Evolutionary conservation across 2,329 filamentous ascomycete genomes (phyloP).

Genomic region (Talaromyces sp.): DNA sequence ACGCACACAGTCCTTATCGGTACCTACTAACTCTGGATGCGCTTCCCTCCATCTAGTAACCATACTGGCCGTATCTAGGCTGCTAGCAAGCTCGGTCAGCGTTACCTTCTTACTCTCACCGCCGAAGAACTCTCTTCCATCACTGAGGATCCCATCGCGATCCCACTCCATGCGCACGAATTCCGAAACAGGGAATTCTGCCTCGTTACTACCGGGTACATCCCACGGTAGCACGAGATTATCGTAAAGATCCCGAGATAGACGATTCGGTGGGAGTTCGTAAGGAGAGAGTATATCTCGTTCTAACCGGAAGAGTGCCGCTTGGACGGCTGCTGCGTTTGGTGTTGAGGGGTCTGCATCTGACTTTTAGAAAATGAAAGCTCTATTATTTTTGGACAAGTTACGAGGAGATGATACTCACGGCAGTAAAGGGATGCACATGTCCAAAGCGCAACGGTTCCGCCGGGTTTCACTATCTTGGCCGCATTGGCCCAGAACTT

Average conservation of each 20-base stretch:
- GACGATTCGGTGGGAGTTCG: slow-evolving; percentile 37
- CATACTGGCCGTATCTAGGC: slow-evolving; percentile 32
- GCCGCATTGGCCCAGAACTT: slow-evolving; percentile 47
- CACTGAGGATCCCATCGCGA: slow-evolving; percentile 21
- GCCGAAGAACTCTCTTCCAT: slow-evolving; percentile 24
- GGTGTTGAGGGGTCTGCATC: slow-evolving; percentile 26
- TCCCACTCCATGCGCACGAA: slow-evolving; percentile 43
- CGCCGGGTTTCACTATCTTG: slow-evolving; percentile 44
- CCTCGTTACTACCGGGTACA: slow-evolving; percentile 18
- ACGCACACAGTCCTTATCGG: slow-evolving; percentile 28
- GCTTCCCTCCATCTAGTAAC: slow-evolving; percentile 39
- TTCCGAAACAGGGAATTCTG: slow-evolving; percentile 33
- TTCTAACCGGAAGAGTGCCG: slow-evolving; percentile 34
- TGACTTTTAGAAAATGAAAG: background rate
- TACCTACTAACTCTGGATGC: slow-evolving; percentile 29
- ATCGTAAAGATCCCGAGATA: slow-evolving; percentile 38
- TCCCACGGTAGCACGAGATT: slow-evolving; percentile 48
- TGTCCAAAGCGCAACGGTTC: slow-evolving; percentile 52
- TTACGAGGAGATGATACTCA: slow-evolving; percentile 20
- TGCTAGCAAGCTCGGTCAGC: slow-evolving; percentile 17
- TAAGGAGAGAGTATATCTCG: slow-evolving; percentile 34
- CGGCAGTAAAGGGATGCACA: slow-evolving; percentile 15
- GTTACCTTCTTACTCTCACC: slow-evolving; percentile 3
- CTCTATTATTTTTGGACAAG: background rate
- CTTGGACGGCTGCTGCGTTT: slow-evolving; percentile 39